These are phyloP conservation scores for Dioszegia aurantiaca DNA, from an alignment of 768 basidiomycete species.

Conservation along the genomic window DNA sequence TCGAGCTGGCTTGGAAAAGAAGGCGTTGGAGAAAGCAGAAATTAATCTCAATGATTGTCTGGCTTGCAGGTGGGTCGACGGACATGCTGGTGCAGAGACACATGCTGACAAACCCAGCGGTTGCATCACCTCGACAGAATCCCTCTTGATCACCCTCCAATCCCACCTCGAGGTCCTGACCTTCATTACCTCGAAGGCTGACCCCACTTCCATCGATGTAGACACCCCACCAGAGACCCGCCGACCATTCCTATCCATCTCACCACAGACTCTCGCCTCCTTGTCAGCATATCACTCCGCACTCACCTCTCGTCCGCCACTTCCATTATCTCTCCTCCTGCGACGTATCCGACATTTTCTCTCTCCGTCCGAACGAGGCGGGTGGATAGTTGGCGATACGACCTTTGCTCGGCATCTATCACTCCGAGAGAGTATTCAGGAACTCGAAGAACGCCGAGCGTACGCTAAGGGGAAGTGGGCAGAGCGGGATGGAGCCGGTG, in stretches of 20 bases:
- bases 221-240: slow-evolving; percentile 47
- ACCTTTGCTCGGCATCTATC: slow-evolving; percentile 89
- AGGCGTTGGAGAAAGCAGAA: slow-evolving; percentile 85
- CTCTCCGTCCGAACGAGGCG: slow-evolving; percentile 26
- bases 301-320: slow-evolving; percentile 14
- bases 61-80: slow-evolving; percentile 78
- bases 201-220: neutral
- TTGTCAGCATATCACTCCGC: slow-evolving; percentile 60
- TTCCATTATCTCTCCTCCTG: slow-evolving; percentile 62
- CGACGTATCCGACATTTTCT: slow-evolving; percentile 55
- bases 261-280: slow-evolving; percentile 81
- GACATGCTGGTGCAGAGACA: neutral
- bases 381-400: slow-evolving; percentile 72
- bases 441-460: slow-evolving; percentile 71
- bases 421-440: slow-evolving; percentile 72
- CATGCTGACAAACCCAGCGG: slow-evolving; percentile 60
- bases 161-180: slow-evolving; percentile 88
- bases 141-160: slow-evolving; percentile 90
- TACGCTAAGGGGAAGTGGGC: slow-evolving; percentile 32
- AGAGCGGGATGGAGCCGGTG: neutral
- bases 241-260: slow-evolving; percentile 75
- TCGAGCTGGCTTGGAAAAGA: slow-evolving; percentile 26
- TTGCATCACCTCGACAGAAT: slow-evolving; percentile 98
- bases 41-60: slow-evolving; percentile 96
- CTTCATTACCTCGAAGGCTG: slow-evolving; percentile 62